Base-by-base conservation (phyloP, 2,329 filamentous ascomycete genomes). In the Pochonia chlamydosporia region DNA sequence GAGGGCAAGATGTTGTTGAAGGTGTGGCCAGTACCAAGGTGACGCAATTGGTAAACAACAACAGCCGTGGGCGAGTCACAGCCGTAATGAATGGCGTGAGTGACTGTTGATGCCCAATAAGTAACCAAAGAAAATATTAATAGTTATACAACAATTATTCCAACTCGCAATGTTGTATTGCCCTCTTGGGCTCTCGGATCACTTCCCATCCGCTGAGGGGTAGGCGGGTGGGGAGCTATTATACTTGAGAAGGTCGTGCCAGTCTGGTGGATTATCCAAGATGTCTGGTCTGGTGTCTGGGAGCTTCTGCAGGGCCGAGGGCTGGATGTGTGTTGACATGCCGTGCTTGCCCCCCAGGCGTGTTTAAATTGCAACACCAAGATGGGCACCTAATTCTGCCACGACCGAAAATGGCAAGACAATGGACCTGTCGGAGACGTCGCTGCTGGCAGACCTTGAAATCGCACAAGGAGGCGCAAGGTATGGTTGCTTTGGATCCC, bases 171-270 rank as follows among this genome's bases (percentile, higher is more conserved):
- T 5, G 26, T 23, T 18, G 26, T 33, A 14, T 20, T 43, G n/a
- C 16, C 28, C 41, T 43, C 41, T 43, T 28, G 41, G 26, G 5
- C 20, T 20, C 25, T 43, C 24, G n/a, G 10, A 9, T 31, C 28
- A 14, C 13, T 31, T 4, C 23, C 40, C 28, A 5, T 25, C 30
- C 30, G 35, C 25, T 41, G 39, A 36, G 41, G 46, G 46, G 46
- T 33, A 21, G 21, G 40, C 24, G 39, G 40, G 46, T 28, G 46
- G 46, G 46, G 46, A 48, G 46, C 31, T 42, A 39, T 48, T 48
- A 48, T 48, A 43, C 30, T 48, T 21, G 26, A 7, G 40, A 43
- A 28, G 41, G 16, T n/a, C n/a, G n/a, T n/a, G n/a, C n/a, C n/a
- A n/a, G n/a, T n/a, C n/a, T n/a, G n/a, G n/a, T n/a, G n/a, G n/a